These are phyloP conservation scores for Rhinocladiella similis DNA, from an alignment of 2,329 filamentous ascomycete genomes.

Conservation along the genomic window DNA sequence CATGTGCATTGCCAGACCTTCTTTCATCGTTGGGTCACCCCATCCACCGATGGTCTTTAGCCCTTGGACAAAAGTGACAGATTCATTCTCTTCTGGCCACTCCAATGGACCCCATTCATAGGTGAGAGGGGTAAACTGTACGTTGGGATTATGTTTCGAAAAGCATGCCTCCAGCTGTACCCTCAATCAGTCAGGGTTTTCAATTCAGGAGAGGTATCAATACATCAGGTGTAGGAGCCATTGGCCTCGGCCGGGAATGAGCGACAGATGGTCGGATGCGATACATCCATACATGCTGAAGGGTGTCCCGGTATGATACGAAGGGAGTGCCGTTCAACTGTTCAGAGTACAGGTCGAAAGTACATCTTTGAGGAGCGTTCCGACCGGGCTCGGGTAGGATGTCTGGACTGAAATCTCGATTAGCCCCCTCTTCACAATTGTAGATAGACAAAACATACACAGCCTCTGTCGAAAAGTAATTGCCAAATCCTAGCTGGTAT, in stretches of 20 bases:
- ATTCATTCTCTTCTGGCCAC: slow-evolving; percentile 46
- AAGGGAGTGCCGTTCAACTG: slow-evolving; percentile 62
- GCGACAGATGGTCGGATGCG: slow-evolving; percentile 58
- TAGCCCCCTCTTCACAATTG: too few relatives aligned
- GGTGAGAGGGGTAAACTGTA: slow-evolving; percentile 57
- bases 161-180: slow-evolving; percentile 33
- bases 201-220: too few relatives aligned
- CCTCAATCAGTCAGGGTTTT: too few relatives aligned
- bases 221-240: too few relatives aligned
- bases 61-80: slow-evolving; percentile 57
- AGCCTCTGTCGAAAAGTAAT: slow-evolving; percentile 38
- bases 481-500: slow-evolving; percentile 35
- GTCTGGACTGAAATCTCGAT: slow-evolving; percentile 26
- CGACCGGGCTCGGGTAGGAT: slow-evolving; percentile 38
- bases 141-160: slow-evolving; percentile 49
- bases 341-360: slow-evolving; percentile 36
- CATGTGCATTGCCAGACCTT: slow-evolving; percentile 57
- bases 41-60: slow-evolving; percentile 58
- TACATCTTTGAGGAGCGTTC: slow-evolving; percentile 38
- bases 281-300: slow-evolving; percentile 53
- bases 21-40: slow-evolving; percentile 57
- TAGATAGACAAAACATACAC: slow-evolving; percentile 13
- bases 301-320: slow-evolving; percentile 56
- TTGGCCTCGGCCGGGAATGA: slow-evolving; percentile 34
- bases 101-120: slow-evolving; percentile 60